Evolutionary conservation across 2,329 filamentous ascomycete genomes (phyloP).

Genomic region (Cladosporium phlei): DNA sequence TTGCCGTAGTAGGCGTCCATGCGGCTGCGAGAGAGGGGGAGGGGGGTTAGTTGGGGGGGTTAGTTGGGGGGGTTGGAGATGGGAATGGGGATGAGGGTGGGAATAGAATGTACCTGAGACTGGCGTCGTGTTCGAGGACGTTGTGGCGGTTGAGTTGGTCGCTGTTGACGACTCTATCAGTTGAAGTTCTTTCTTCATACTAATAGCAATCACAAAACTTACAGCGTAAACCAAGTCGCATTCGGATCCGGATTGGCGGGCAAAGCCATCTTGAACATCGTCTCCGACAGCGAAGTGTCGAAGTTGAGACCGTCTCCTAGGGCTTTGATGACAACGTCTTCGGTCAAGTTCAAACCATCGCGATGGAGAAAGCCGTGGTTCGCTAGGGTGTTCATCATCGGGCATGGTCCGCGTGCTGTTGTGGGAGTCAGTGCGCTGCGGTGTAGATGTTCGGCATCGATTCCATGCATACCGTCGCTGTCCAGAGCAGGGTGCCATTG

Average conservation of each 20-base stretch:
- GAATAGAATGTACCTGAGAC: constrained; percentile 12
- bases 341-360: constrained; percentile 19
- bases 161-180: background rate
- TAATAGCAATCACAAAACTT: background rate
- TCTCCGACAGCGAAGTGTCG: constrained; percentile 13
- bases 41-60: background rate
- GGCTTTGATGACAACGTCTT: constrained; percentile 17
- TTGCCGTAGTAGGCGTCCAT: constrained; percentile 49
- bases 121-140: constrained; percentile 21
- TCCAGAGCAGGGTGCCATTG: constrained; percentile 9
- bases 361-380: constrained; percentile 22
- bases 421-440: background rate
- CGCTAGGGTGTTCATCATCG: constrained; percentile 18
- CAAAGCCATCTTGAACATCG: constrained; percentile 21
- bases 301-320: constrained; percentile 20
- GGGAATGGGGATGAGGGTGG: background rate
- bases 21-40: constrained; percentile 34
- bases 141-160: constrained; percentile 18
- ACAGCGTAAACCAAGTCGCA: constrained; percentile 20
- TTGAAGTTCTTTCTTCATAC: too few species aligned
- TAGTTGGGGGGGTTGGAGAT: background rate
- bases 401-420: constrained; percentile 8
- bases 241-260: constrained; percentile 20
- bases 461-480: background rate
- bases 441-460: background rate